These are phyloP conservation scores for Sugiyamaella japonica DNA, from an alignment of 1,139 yeast species.

Conservation along the genomic window DNA sequence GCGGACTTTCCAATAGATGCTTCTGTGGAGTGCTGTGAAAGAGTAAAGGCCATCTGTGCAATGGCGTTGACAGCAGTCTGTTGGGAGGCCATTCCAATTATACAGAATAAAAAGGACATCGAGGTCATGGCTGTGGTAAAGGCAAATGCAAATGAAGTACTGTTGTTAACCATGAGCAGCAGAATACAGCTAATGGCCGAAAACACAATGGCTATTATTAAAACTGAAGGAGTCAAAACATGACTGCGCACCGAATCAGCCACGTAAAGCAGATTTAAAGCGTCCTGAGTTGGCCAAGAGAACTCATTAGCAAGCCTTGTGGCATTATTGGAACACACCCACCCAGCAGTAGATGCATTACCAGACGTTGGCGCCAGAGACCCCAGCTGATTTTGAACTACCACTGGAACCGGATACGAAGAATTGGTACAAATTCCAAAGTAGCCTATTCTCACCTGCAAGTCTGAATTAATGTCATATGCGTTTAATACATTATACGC, in stretches of 20 bases:
- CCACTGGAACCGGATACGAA: constrained; percentile 17
- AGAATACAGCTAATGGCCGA: constrained; percentile 24
- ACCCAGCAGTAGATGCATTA: constrained; percentile 19
- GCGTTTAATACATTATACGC: constrained; percentile 26
- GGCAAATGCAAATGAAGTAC: constrained; percentile 26
- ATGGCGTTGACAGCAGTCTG: constrained; percentile 28
- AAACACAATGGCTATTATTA: constrained; percentile 25
- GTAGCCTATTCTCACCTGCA: constrained; percentile 32
- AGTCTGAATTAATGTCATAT: constrained; percentile 22
- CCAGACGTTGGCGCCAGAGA: constrained; percentile 13
- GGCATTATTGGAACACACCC: constrained; percentile 33
- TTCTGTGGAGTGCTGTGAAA: constrained; percentile 18
- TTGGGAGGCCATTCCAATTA: constrained; percentile 36
- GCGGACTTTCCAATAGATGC: constrained; percentile 25
- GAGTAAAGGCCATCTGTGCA: constrained; percentile 12
- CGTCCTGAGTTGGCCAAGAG: constrained; percentile 27
- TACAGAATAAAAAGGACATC: constrained; percentile 25
- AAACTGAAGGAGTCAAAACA: constrained; percentile 27
- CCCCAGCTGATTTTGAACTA: constrained; percentile 16
- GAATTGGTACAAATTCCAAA: constrained; percentile 33
- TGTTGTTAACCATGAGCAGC: constrained; percentile 23
- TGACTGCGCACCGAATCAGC: constrained; percentile 18
- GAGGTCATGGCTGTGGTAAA: constrained; percentile 26
- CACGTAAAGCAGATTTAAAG: constrained; percentile 30
- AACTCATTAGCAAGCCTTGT: constrained; percentile 21